A percentile compares a stretch with the other conserved stretches of the same genome.
These are phyloP conservation scores for Calonectria honghensis DNA, from an alignment of 2,329 filamentous ascomycete species.

Conservation along the genomic window DNA sequence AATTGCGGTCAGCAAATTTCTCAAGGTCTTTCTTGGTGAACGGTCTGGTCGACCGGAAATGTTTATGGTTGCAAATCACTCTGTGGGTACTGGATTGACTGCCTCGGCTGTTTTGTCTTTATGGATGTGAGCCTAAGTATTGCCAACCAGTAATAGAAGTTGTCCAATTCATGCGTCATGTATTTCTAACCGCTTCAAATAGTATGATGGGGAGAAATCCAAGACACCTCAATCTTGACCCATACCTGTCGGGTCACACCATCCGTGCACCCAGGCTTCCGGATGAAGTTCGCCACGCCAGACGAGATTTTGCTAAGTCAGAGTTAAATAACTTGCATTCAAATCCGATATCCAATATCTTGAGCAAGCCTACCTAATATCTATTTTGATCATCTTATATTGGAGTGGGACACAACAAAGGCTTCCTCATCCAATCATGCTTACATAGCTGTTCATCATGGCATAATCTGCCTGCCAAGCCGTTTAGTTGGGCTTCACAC, in stretches of 20 bases:
- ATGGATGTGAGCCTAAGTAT: slow-evolving; percentile 39
- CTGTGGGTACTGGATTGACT: slow-evolving; percentile 35
- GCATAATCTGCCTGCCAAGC: neutral
- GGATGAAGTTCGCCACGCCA: neutral
- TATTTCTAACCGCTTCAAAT: neutral
- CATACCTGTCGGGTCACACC: neutral
- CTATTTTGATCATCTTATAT: neutral
- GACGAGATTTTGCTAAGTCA: neutral
- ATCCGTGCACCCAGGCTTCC: too few species aligned
- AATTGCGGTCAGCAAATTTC: slow-evolving; percentile 39
- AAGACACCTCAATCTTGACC: neutral
- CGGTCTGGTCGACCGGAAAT: slow-evolving; percentile 36
- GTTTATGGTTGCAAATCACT: slow-evolving; percentile 41
- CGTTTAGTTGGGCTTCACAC: neutral
- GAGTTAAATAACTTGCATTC: neutral
- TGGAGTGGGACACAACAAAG: neutral
- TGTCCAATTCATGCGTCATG: neutral
- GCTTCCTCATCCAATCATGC: neutral
- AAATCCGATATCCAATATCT: neutral
- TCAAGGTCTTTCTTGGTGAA: slow-evolving; percentile 27
- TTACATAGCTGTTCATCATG: neutral
- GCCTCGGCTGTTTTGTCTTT: slow-evolving; percentile 33
- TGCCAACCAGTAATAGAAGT: neutral
- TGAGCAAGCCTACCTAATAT: neutral
- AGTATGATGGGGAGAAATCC: slow-evolving; percentile 31